Conservation (phyloP, 2,329 filamentous ascomycete genomes). For the Fusarium beomiforme region DNA sequence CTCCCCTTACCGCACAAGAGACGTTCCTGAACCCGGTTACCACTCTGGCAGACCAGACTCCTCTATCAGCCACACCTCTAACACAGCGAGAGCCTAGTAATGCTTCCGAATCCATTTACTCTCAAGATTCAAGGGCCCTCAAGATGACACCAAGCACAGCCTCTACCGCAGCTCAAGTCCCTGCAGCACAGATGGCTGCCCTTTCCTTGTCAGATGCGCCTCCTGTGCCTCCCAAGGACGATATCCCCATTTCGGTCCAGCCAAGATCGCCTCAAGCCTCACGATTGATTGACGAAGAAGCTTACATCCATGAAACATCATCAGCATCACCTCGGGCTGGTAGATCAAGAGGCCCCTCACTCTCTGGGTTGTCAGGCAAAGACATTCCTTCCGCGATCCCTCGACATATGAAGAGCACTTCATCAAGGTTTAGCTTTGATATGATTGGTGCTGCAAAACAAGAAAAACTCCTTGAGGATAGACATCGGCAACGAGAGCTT, state of each 20-base stretch:
- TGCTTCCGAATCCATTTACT: constrained; percentile 46
- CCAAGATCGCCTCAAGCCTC: constrained; percentile 39
- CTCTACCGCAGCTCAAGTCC: constrained; percentile 34
- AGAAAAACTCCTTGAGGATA: constrained; percentile 77
- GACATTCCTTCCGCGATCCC: constrained; percentile 62
- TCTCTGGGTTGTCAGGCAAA: constrained; percentile 58
- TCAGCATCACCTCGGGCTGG: constrained; percentile 45
- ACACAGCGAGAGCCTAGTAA: constrained; percentile 44
- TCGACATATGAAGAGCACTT: constrained; percentile 78
- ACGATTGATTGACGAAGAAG: constrained; percentile 31
- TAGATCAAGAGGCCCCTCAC: constrained; percentile 64
- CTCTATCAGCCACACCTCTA: constrained; percentile 25
- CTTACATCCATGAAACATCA: constrained; percentile 29
- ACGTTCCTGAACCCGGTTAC: constrained; percentile 10
- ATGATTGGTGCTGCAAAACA: constrained; percentile 76
- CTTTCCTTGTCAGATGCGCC: constrained; percentile 40
- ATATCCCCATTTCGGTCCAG: constrained; percentile 38
- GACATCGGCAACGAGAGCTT: constrained; percentile 73
- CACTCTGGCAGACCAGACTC: constrained; percentile 10
- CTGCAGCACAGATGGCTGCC: constrained; percentile 1
- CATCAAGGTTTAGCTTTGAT: constrained; percentile 84
- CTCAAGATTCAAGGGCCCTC: constrained; percentile 42
- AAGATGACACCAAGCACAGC: constrained; percentile 42
- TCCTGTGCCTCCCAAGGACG: constrained; percentile 54
- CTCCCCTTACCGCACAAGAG: constrained; percentile 28